phyloP scores from a whole-genome alignment of 108 stramenopile species.

The Skeletonema costatum region DNA sequence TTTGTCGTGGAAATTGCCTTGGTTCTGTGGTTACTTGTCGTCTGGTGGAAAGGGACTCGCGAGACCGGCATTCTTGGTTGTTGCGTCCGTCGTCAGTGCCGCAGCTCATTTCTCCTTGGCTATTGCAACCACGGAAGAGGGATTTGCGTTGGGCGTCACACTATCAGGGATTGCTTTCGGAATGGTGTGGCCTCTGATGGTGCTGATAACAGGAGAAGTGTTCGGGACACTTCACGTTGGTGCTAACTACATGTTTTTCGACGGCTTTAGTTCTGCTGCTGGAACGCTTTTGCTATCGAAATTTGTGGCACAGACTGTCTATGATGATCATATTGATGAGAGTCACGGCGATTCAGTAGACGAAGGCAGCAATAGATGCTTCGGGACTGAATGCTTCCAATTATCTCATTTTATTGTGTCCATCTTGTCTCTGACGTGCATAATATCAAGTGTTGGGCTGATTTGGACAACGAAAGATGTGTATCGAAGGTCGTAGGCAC shows the following conservation, averaged over 20 bases:
- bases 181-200: slow-evolving; percentile 87
- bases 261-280: slow-evolving; percentile 78
- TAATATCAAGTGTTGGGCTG: slow-evolving; percentile 50
- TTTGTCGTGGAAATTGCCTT: slow-evolving; percentile 50
- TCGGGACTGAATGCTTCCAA: slow-evolving; percentile 65
- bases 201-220: slow-evolving; percentile 72
- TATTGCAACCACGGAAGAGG: slow-evolving; percentile 51
- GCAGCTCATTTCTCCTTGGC: slow-evolving; percentile 68
- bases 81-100: slow-evolving; percentile 65
- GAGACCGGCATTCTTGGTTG: slow-evolving; percentile 73
- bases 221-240: slow-evolving; percentile 74
- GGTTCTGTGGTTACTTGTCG: slow-evolving; percentile 46
- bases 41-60: slow-evolving; percentile 55
- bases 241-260: slow-evolving; percentile 89
- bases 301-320: slow-evolving; percentile 74
- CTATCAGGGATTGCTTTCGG: slow-evolving; percentile 82
- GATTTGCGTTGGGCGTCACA: slow-evolving; percentile 73
- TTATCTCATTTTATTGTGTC: slow-evolving; percentile 60
- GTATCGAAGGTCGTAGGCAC: slow-evolving; percentile 10
- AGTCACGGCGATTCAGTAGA: slow-evolving; percentile 15
- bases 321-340: slow-evolving; percentile 65
- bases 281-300: slow-evolving; percentile 83
- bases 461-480: slow-evolving; percentile 35
- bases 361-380: slow-evolving; percentile 47
- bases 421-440: slow-evolving; percentile 51